Evolutionary conservation across 306 rosid species (phyloP), one percentile per base, ranked within the genome.

Genomic region (Abrus pulchellus): DNA sequence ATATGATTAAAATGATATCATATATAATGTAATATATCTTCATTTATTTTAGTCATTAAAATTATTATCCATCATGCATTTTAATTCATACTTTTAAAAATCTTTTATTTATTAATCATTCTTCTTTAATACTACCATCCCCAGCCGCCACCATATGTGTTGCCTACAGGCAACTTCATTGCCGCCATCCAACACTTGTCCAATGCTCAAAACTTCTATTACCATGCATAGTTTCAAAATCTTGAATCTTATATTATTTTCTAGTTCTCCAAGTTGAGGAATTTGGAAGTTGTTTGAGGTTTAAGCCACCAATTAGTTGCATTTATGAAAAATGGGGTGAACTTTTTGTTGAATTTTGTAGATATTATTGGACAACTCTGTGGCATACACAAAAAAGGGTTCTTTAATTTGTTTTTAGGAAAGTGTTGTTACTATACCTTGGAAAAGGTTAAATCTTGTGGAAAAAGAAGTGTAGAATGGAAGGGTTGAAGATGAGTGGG

Each of bases 391-490:
- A 47, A 64, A 7, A 72, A 73, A 62, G 83, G 36, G 43, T 79
- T 74, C 61, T 56, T 49, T 40, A 50, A 41, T 83, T 81, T 63
- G 76, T 52, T 74, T 75, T 45, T 79, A 79, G 57, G 72, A 56
- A 68, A 64, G 80, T 86, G 83, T 59, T 87, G 61, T 50, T 69
- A 66, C 50, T 54, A 11, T 81, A 78, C 20, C 49, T 83, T 63
- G 86, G 84, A 67, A 3, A 62, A 81, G 82, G 47, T 71, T 93
- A 81, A 82, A 71, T 74, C 64, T 83, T 59, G 80, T 66, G 71
- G 59, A 71, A 59, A 9, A 36, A 20, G 20, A 20, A 20, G 20
- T 20, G 20, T 20, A 20, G 20, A 20, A 20, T 20, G 20, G 0
- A 20, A 20, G 20, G 20, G 20, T 20, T 20, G 20, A 20, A 20